A percentile compares a stretch with the other conserved stretches of the same genome.
Conservation (phyloP, 1,284 basidiomycete genomes). For the Puccinia sorghi region DNA sequence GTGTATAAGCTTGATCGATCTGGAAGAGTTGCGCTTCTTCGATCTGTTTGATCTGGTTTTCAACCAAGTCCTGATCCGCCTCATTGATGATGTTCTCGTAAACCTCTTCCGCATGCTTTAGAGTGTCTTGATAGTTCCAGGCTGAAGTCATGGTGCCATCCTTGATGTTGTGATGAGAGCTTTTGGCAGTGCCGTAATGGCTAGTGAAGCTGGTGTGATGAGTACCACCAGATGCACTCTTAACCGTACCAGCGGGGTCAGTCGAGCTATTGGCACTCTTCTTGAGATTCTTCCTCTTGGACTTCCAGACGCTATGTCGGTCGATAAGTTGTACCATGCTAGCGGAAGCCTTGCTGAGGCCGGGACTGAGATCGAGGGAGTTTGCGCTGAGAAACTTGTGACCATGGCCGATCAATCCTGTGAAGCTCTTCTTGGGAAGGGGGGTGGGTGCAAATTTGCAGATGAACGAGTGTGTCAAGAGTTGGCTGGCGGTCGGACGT, state of each 20-base stretch:
- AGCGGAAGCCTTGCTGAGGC: conserved; percentile 6
- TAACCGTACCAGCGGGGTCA: conserved; percentile 43
- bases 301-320: conserved; percentile 57
- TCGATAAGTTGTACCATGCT: conserved; percentile 81
- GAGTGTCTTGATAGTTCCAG: conserved; percentile 63
- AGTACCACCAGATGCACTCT: conserved; percentile 57
- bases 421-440: conserved; percentile 17
- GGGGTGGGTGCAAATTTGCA: conserved; percentile 65
- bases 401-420: conserved; percentile 37
- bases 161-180: neutral
- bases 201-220: conserved; percentile 76
- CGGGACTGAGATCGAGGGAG: neutral
- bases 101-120: conserved; percentile 65
- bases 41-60: conserved; percentile 37
- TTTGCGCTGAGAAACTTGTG: conserved; percentile 25
- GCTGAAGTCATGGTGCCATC: conserved; percentile 52
- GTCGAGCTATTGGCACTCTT: conserved; percentile 37
- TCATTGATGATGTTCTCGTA: conserved; percentile 53
- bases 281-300: conserved; percentile 38
- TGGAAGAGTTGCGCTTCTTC: neutral
- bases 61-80: conserved; percentile 47
- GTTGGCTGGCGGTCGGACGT: conserved; percentile 85
- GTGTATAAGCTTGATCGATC: neutral
- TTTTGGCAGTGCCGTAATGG: conserved; percentile 87
- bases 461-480: conserved; percentile 90